Percentiles rank a stretch among this genome's conserved stretches.
phyloP scores from a whole-genome alignment of 306 rosid species.

The Lagenaria siceraria region DNA sequence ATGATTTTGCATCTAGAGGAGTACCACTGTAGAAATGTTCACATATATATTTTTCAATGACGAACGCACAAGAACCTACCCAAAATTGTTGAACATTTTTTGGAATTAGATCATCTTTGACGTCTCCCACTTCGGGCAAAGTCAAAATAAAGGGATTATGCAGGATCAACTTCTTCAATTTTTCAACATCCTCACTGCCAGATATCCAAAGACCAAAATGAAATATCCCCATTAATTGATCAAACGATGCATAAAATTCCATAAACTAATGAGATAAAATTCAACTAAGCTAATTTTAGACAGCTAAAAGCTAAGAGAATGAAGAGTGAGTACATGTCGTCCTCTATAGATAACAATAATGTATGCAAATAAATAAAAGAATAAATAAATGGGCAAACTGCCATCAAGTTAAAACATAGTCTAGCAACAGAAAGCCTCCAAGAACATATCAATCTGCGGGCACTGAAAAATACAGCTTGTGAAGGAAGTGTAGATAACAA shows the following conservation, averaged over 20 bases:
- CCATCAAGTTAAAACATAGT: neutral
- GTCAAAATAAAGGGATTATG: conserved; percentile 84
- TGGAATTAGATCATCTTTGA: conserved; percentile 68
- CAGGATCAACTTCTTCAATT: conserved; percentile 79
- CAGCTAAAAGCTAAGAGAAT: neutral
- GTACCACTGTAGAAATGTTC: neutral
- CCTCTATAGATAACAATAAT: neutral
- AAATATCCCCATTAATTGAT: conserved; percentile 4
- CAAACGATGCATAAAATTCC: neutral
- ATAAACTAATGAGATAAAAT: neutral
- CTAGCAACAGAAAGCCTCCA: neutral
- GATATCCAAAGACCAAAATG: conserved; percentile 10
- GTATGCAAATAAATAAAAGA: neutral
- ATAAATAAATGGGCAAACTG: neutral
- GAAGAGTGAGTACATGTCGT: neutral
- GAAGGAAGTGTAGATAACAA: conserved; percentile 20
- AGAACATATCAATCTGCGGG: neutral
- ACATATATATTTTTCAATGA: conserved; percentile 2
- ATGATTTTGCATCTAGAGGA: neutral
- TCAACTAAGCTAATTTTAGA: neutral
- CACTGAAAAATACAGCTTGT: neutral
- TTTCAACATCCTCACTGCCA: conserved; percentile 81
- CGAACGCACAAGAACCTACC: conserved; percentile 28
- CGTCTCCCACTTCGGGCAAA: conserved; percentile 70
- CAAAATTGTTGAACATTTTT: conserved; percentile 85